These are phyloP conservation scores for Talaromyces albobiverticillius DNA, from an alignment of 2,329 filamentous ascomycete genomes.

Conservation along the genomic window DNA sequence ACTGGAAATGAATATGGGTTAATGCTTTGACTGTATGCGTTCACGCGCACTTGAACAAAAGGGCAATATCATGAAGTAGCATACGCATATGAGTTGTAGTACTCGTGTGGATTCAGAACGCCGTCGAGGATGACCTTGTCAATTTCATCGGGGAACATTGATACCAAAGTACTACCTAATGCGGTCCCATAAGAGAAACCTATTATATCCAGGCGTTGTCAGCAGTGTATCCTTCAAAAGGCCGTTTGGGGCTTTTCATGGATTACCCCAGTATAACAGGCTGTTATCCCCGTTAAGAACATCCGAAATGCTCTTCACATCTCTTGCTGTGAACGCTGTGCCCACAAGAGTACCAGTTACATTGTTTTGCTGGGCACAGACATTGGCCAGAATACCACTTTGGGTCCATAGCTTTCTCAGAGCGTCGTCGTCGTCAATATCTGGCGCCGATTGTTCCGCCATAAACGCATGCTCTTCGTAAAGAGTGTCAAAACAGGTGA, in stretches of 20 bases:
- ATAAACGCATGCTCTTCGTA: not conserved
- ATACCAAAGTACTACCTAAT: slow-evolving; percentile 29
- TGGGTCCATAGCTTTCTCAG: slow-evolving; percentile 11
- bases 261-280: slow-evolving; percentile 25
- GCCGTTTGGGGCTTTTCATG: not conserved
- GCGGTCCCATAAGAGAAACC: slow-evolving; percentile 24
- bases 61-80: no score
- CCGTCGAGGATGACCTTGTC: slow-evolving; percentile 39
- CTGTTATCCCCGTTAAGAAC: slow-evolving; percentile 42
- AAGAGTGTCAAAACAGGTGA: slow-evolving; percentile 2
- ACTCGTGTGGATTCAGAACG: slow-evolving; percentile 24
- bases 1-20: not conserved
- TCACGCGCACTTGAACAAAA: no score
- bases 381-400: slow-evolving; percentile 2
- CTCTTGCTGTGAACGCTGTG: slow-evolving; percentile 45
- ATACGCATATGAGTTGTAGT: slow-evolving; percentile 17
- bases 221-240: no score
- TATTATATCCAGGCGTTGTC: not conserved
- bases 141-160: slow-evolving; percentile 41
- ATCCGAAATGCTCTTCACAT: slow-evolving; percentile 46
- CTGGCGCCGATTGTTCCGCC: not conserved
- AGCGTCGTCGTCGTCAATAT: not conserved
- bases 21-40: no score
- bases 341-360: slow-evolving; percentile 38
- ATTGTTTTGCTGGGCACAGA: slow-evolving; percentile 16